Conservation (phyloP, 108 stramenopile species). For the Nannochloropsis salina region DNA sequence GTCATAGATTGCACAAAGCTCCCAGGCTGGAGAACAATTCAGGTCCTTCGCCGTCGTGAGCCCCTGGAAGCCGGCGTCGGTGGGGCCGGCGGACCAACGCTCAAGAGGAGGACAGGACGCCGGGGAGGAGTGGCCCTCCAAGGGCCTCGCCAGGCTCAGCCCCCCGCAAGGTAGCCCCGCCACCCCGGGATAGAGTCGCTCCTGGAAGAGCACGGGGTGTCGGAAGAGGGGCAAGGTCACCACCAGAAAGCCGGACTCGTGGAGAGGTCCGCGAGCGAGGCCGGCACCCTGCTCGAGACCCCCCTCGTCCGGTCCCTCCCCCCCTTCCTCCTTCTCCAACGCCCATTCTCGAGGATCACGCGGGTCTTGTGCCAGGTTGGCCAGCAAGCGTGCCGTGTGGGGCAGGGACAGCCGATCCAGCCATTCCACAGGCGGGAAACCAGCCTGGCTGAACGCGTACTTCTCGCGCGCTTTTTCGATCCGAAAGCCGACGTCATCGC, state of each 20-base stretch:
- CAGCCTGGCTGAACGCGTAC: conserved; percentile 19
- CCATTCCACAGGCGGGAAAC: background rate
- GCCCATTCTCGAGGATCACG: background rate
- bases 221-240: conserved; percentile 25
- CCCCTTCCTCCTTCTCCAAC: background rate
- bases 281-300: background rate
- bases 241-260: conserved; percentile 24
- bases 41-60: background rate
- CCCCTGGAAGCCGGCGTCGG: background rate
- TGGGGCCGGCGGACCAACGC: background rate
- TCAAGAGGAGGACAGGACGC: background rate
- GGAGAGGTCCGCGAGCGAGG: background rate
- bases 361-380: background rate
- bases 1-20: conserved; percentile 26
- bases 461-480: conserved; percentile 29
- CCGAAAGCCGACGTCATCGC: conserved; percentile 15
- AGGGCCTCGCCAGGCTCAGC: background rate
- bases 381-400: conserved; percentile 14
- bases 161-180: background rate
- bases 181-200: background rate
- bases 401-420: background rate
- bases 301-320: background rate
- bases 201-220: conserved; percentile 4
- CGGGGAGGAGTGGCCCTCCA: background rate
- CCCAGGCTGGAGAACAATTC: background rate